Base-by-base conservation (phyloP, 305 asterid genomes). In the Plantago rigida region DNA sequence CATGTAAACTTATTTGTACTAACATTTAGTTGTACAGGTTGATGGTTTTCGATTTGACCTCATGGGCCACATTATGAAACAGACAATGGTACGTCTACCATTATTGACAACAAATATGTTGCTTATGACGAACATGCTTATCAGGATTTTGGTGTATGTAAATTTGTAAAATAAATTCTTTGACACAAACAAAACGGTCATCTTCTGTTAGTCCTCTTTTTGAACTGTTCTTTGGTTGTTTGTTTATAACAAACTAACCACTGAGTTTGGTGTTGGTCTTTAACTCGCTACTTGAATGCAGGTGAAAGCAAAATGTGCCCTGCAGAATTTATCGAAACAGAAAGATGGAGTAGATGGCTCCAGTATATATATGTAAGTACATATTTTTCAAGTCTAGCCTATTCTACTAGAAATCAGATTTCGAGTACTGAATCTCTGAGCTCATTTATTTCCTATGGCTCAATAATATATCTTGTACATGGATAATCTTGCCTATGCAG, bases 21-120 rank as follows among this genome's bases (percentile, higher is more conserved):
- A 71, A 72, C 53, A 56, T 47, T 75, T 5, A 46, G 9, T 64
- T 24, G 72, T 75, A 73, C 95, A 92, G 99, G 93, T 92, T 79
- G 99, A 88, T 69, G 99, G 99, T 58, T 92, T 88, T 63, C 94
- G 99, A 49, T 92, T 92, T 79, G 99, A 92, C 78, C 87, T 92
- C 60, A 92, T 92, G 99, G 99, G 99, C 26, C 97, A 92, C 72
- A 72, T 92, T 60, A 92, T 92, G 99, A 88, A 92, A 72, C 78
- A 69, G 55, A 80, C 97, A 52, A 88, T 88, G 99, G 99, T 92
- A 81, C 59, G 84, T n/a, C 31, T 66, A 69, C 72, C 45, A 17
- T 65, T 65, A 31, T 31, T 31, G 7, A 31, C 39, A 31, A 31
- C 3, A 31, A 3, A 0, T 31, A 31, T 31, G 6, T 31, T 31